Percentiles rank a stretch among this genome's conserved stretches.
These are phyloP conservation scores for Phymatotrichopsis omnivora DNA, from an alignment of 2,329 filamentous ascomycete genomes.

Conservation along the genomic window DNA sequence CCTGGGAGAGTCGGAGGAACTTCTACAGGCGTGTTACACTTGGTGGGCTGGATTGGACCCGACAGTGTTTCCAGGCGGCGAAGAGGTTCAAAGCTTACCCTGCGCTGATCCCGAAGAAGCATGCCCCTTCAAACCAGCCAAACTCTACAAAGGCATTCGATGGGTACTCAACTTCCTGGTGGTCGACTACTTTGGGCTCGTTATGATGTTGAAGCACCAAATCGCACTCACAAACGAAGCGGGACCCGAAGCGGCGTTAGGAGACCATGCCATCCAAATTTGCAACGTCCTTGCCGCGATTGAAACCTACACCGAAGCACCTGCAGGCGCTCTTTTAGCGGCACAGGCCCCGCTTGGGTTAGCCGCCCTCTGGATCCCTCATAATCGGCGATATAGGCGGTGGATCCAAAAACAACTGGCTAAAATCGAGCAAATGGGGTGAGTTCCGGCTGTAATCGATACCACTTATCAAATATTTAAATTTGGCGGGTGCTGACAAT, in stretches of 20 bases:
- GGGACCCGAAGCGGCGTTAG: slow-evolving; percentile 37
- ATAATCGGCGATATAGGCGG: slow-evolving; percentile 58
- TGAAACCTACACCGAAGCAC: slow-evolving; percentile 58
- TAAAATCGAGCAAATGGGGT: slow-evolving; percentile 68
- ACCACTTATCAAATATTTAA: slow-evolving; percentile 10
- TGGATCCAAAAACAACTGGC: slow-evolving; percentile 77
- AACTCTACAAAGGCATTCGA: slow-evolving; percentile 59
- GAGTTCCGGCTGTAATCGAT: no score
- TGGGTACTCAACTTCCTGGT: slow-evolving; percentile 65
- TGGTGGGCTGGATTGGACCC: slow-evolving; percentile 52
- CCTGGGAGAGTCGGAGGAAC: slow-evolving; percentile 42
- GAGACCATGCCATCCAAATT: slow-evolving; percentile 54
- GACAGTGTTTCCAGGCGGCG: slow-evolving; percentile 30
- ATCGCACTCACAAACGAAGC: slow-evolving; percentile 45
- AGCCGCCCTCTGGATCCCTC: slow-evolving; percentile 67
- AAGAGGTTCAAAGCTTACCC: slow-evolving; percentile 10
- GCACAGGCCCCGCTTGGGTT: slow-evolving; percentile 69
- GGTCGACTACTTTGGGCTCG: slow-evolving; percentile 68
- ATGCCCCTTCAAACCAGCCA: slow-evolving; percentile 54
- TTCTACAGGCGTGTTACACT: slow-evolving; percentile 20
- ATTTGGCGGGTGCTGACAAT: slow-evolving; percentile 9
- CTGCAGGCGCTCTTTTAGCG: slow-evolving; percentile 59
- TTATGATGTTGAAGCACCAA: slow-evolving; percentile 72
- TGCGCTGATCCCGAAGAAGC: slow-evolving; percentile 16
- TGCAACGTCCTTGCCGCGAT: slow-evolving; percentile 74